Evolutionary conservation across 2,329 filamentous ascomycete species (phyloP).

Genomic region (Pyricularia grisea): DNA sequence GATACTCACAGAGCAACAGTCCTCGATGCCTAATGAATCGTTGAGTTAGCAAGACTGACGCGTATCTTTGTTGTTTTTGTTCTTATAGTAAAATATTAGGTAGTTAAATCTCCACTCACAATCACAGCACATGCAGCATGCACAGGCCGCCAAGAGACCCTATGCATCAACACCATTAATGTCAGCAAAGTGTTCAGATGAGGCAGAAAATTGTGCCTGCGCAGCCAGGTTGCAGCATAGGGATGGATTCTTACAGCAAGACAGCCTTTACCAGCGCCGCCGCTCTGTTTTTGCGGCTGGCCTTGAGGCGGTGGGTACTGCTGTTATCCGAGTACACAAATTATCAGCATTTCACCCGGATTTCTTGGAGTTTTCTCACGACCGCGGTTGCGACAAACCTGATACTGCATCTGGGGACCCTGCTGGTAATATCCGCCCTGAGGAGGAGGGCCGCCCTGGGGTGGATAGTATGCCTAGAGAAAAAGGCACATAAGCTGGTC

Average conservation of each 20-base stretch:
- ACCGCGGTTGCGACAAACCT: neutral
- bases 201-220: neutral
- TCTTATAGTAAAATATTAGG: neutral
- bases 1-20: neutral
- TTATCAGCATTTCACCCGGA: neutral
- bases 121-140: slow-evolving; percentile 40
- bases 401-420: slow-evolving; percentile 26
- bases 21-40: neutral
- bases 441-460: slow-evolving; percentile 24
- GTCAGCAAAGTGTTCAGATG: neutral
- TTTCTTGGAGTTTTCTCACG: neutral
- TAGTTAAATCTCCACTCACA: slow-evolving; percentile 18
- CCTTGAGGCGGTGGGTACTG: slow-evolving; percentile 28
- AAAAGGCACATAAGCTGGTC: slow-evolving; percentile 2
- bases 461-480: slow-evolving; percentile 5
- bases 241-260: slow-evolving; percentile 21
- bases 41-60: neutral
- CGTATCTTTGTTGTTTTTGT: neutral
- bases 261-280: slow-evolving; percentile 29
- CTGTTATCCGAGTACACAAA: neutral
- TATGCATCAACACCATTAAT: neutral
- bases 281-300: slow-evolving; percentile 23
- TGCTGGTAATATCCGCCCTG: slow-evolving; percentile 33
- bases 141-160: slow-evolving; percentile 38
- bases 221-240: neutral